Conservation (phyloP, 306 rosid genomes). For the Adenanthera pavonina region DNA sequence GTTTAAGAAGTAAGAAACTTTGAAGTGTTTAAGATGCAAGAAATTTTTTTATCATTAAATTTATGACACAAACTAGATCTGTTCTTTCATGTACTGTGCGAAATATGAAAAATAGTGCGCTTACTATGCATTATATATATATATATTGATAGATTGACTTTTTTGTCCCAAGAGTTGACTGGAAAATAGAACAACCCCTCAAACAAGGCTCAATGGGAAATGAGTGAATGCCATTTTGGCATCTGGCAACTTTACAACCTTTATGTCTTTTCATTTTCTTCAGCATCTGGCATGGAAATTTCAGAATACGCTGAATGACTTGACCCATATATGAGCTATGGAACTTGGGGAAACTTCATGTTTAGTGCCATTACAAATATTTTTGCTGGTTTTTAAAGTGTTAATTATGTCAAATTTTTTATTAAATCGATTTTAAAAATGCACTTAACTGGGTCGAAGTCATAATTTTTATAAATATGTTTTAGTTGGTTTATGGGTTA, state of each 20-base stretch:
- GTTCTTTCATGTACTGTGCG: no score
- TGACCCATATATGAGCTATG: background rate
- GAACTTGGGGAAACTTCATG: background rate
- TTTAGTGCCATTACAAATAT: background rate
- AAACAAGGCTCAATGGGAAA: background rate
- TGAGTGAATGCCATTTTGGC: background rate
- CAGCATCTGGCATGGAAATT: background rate
- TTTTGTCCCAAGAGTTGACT: background rate
- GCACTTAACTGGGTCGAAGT: no score
- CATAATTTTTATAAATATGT: no score
- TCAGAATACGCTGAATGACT: background rate
- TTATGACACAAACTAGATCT: no score
- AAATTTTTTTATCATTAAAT: no score
- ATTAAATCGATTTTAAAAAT: no score
- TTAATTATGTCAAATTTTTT: no score
- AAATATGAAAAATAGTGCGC: no score
- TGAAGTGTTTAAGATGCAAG: background rate
- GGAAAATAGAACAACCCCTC: background rate
- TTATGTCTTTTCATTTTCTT: background rate
- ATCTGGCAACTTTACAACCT: no score
- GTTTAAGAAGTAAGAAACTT: background rate
- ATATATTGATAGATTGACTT: background rate
- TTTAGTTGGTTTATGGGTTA: no score
- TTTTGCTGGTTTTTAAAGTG: no score
- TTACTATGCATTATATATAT: no score